Evolutionary conservation across 2,329 filamentous ascomycete genomes (phyloP).

Genomic region (Podosphaera fusca): DNA sequence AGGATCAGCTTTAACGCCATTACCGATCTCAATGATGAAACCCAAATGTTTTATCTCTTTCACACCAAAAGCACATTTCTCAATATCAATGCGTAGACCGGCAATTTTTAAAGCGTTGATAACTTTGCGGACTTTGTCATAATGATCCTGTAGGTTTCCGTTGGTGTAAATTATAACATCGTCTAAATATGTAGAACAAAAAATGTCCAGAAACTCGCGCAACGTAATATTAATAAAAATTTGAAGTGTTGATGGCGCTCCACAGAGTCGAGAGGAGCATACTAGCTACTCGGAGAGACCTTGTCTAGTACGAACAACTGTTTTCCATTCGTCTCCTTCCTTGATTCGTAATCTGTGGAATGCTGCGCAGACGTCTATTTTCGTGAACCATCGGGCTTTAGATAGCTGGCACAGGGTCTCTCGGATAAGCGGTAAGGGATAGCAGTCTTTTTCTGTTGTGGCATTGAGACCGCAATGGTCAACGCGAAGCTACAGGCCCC

Average conservation of each 20-base stretch:
- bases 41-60: neutral
- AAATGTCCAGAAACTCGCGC: neutral
- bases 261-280: neutral
- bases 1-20: neutral
- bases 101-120: neutral
- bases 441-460: neutral
- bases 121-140: neutral
- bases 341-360: neutral
- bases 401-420: neutral
- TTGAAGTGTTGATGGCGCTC: neutral
- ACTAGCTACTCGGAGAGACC: neutral
- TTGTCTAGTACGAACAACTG: neutral
- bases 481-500: neutral
- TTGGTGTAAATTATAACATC: neutral
- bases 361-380: neutral
- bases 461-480: neutral
- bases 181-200: neutral
- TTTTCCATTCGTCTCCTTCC: constrained; percentile 1
- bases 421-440: neutral
- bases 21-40: neutral
- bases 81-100: neutral
- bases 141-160: neutral
- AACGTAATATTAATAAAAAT: neutral
- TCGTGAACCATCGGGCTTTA: neutral
- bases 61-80: neutral